Base-by-base conservation (phyloP, 257 asterid species). In the Fraxinus cuspidata region DNA sequence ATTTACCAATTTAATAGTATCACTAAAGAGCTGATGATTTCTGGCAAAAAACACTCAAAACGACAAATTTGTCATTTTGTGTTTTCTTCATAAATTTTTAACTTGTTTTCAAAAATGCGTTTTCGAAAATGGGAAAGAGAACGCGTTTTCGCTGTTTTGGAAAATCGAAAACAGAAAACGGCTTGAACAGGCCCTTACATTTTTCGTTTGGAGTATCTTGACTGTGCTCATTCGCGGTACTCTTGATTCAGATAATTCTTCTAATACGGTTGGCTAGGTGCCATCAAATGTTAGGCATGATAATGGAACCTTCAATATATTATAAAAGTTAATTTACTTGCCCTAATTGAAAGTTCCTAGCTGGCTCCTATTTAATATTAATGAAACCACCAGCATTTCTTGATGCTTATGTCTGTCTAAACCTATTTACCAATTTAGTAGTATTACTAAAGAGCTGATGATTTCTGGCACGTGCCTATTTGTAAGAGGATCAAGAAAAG, bases 211-310 rank as follows among this genome's bases (percentile, higher is more conserved):
- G 25, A 35, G 31, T 80, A 69, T 40, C 35, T 34, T 71, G 63
- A 21, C 37, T 28, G 44, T 74, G 76, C 72, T 19, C 51, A 40
- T 38, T 64, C 74, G 73, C 66, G 65, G 13, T 58, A 73, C 42
- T 63, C 28, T 13, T 9, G 27, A 15, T 70, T 35, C 29, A 37
- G 28, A 0, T 18, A 65, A 74, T 42, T 74, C 65, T 56, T 56
- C 4, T 56, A 56, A 53, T 19, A 19, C 6, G 10, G 4, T 3
- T 19, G 64, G 60, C 60, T 49, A 49, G 23, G 21, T 49, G 23
- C 60, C 5, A 18, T 49, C 60, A 49, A 16, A 53, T 53, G 64
- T 53, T 19, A 53, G n/a, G 25, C 23, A n/a, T 53, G 64, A 49
- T 49, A 49, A 15, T 18, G n/a, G 58, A 49, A 49, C 58, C 58